Base-by-base conservation (phyloP, 2,329 filamentous ascomycete genomes). In the Calonectria pseudoreteaudii region DNA sequence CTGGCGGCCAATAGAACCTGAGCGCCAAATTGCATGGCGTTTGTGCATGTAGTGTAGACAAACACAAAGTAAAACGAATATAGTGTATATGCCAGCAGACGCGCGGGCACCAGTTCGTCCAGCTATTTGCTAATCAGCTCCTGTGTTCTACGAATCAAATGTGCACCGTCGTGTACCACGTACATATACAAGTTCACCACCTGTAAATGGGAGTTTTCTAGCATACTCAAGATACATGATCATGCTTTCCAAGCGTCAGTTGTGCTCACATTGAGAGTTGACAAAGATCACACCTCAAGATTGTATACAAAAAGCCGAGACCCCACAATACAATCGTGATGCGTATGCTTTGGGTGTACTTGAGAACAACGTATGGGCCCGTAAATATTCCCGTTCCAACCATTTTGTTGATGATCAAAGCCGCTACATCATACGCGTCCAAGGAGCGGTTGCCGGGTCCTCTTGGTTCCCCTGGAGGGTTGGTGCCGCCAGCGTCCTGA, bases 371-470 rank as follows among this genome's bases (percentile, higher is more conserved):
- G 23, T 20, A 38, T 9, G 64, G 64, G 4, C 44, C 64, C 2
- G 64, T 52, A 16, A 52, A 66, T n/a, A 66, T 66, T 2, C 64
- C 64, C 1, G 64, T 66, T 4, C 64, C 44, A 13, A 66, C 53
- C 64, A 66, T 66, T 26, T 66, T 66, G 31, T 66, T 66, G 47
- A 66, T 38, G 34, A 66, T 66, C 1, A 66, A n/a, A 1, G n/a
- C n/a, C 3, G 47, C 44, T 4, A 66, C 64, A 38, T 66, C 64
- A 13, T 34, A 34, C 11, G 9, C 31, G 9, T 34, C 11, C 31
- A 34, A 10, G n/a, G n/a, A n/a, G n/a, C n/a, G n/a, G n/a, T n/a
- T n/a, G n/a, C n/a, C n/a, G n/a, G n/a, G n/a, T n/a, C n/a, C n/a
- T n/a, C n/a, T n/a, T n/a, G n/a, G n/a, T n/a, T n/a, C n/a, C n/a